Conservation (phyloP, 2,329 filamentous ascomycete species). For the Macrophomina tecta region DNA sequence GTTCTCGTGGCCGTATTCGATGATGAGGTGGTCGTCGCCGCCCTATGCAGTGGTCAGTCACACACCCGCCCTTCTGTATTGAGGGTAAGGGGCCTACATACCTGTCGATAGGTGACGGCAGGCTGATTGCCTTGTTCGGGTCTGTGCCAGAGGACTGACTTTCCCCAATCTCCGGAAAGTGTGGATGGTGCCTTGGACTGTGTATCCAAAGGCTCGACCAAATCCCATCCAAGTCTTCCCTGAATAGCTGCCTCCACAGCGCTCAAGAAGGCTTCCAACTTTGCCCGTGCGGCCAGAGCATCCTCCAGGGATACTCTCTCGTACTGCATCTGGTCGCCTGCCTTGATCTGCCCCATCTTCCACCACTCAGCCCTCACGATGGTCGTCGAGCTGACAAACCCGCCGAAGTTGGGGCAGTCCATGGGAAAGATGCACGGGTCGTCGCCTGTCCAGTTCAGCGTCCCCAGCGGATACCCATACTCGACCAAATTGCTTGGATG, state of each 20-base stretch:
- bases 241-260: conserved; percentile 50
- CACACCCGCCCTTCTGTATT: conserved; percentile 28
- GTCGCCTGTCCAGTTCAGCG: conserved; percentile 67
- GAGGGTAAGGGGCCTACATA: background rate
- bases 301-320: conserved; percentile 58
- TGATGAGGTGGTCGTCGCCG: conserved; percentile 57
- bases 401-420: conserved; percentile 66
- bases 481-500: conserved; percentile 63
- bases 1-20: conserved; percentile 63
- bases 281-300: conserved; percentile 53
- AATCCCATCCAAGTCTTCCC: conserved; percentile 1
- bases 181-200: conserved; percentile 22
- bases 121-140: conserved; percentile 34
- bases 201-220: conserved; percentile 16
- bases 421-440: conserved; percentile 65
- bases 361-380: conserved; percentile 64
- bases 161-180: conserved; percentile 26
- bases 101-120: conserved; percentile 35
- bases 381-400: conserved; percentile 63
- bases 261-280: conserved; percentile 54
- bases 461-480: conserved; percentile 64
- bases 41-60: conserved; percentile 39
- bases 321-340: conserved; percentile 62
- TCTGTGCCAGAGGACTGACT: conserved; percentile 40
- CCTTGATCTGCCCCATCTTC: conserved; percentile 67